Base-by-base conservation (phyloP, 2,329 filamentous ascomycete species). In the Penicillium expansum region DNA sequence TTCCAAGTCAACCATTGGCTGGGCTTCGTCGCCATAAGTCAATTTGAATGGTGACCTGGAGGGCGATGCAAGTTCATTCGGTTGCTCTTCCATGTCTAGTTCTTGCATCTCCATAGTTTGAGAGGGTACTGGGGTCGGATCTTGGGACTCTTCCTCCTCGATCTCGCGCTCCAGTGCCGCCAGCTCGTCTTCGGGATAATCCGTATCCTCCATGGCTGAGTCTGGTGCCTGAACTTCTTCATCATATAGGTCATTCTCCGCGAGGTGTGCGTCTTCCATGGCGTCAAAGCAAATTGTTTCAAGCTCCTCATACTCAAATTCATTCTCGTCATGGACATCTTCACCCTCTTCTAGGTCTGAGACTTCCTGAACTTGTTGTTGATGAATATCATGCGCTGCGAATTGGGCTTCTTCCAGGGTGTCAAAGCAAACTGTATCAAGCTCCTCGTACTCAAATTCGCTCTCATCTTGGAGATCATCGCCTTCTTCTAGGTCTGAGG, bases 261-360 rank as follows among this genome's bases (percentile, higher is more conserved):
- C 37, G 14, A 16, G 22, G 30, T 52, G 13, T 18, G 47, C 45
- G 10, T 61, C 58, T 52, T 67, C 67, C 56, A 62, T 59, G 1
- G 51, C 57, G 22, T 63, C 61, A 22, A 66, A 65, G 50, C 64
- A 66, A 24, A 65, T 22, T 5, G 64, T 64, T 24, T 57, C 64
- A 32, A 54, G 56, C 16, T 69, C 62, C 2, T 67, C 60, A 1
- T 50, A 37, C 5, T 43, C 52, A 7, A 9, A 42, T 9, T 45
- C 38, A 10, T n/a, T 20, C 7, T 47, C 29, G 6, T 52, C 35
- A n/a, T 47, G 24, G 24, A 24, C 5, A 5, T 24, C 24, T 9
- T 47, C n/a, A 1, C 14, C 35, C 2, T 49, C 22, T 13, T 29
- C 48, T 14, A n/a, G 10, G 11, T 27, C 48, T 5, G 41, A 52